Percentiles rank a stretch among this genome's conserved stretches.
Evolutionary conservation across 768 basidiomycete species (phyloP).

Genomic region (Imleria badia): DNA sequence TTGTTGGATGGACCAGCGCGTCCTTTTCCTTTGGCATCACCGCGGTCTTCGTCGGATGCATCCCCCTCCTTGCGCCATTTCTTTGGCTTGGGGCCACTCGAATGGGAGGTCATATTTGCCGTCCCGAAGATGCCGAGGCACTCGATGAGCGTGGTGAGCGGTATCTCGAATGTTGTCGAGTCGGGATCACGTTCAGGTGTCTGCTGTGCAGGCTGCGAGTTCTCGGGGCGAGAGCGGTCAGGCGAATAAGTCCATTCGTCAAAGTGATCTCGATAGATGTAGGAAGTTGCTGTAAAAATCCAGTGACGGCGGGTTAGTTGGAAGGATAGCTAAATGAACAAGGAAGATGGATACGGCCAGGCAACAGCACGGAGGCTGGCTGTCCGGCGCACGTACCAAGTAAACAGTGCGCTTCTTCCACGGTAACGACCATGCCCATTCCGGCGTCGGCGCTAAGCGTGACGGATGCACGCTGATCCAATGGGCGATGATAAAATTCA

Average conservation of each 20-base stretch:
- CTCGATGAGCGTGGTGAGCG: slow-evolving; percentile 80
- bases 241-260: slow-evolving; percentile 72
- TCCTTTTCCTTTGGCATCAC: slow-evolving; percentile 36
- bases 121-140: slow-evolving; percentile 94
- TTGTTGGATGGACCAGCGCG: slow-evolving; percentile 7
- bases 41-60: slow-evolving; percentile 40
- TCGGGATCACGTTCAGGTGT: slow-evolving; percentile 14
- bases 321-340: not conserved
- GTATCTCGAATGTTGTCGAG: slow-evolving; percentile 70
- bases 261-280: slow-evolving; percentile 75
- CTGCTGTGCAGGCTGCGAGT: slow-evolving; percentile 19
- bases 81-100: slow-evolving; percentile 40
- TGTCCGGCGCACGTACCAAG: slow-evolving; percentile 52
- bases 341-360: not conserved
- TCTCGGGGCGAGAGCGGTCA: slow-evolving; percentile 30
- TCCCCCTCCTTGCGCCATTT: slow-evolving; percentile 50
- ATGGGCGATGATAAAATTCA: slow-evolving; percentile 6
- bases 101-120: slow-evolving; percentile 41
- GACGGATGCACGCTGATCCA: slow-evolving; percentile 68
- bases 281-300: slow-evolving; percentile 69
- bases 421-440: slow-evolving; percentile 75
- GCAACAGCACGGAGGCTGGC: slow-evolving; percentile 3
- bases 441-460: slow-evolving; percentile 62
- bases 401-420: slow-evolving; percentile 82
- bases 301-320: not conserved